phyloP scores from a whole-genome alignment of 1,284 basidiomycete species.

The Xerocomus amazonicus region DNA sequence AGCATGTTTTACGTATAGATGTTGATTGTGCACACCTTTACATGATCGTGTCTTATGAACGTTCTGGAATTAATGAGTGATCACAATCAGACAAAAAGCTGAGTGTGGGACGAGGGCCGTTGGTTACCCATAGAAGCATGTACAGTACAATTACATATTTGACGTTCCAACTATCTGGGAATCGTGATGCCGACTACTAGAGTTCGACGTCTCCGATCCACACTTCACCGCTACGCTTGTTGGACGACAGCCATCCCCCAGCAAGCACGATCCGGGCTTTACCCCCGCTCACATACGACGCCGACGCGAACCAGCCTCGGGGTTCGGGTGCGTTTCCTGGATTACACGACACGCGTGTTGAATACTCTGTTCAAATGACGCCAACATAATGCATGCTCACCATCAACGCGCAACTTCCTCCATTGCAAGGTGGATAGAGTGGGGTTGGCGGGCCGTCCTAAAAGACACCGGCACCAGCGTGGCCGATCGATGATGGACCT shows the following conservation, averaged over 20 bases:
- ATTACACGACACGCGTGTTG: not conserved
- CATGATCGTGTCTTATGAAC: no score
- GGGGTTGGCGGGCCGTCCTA: constrained; percentile 16
- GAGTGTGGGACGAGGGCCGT: no score
- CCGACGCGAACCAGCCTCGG: constrained; percentile 23
- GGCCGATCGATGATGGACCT: constrained; percentile 18
- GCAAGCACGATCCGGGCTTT: constrained; percentile 23
- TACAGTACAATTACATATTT: no score
- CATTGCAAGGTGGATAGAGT: constrained; percentile 7
- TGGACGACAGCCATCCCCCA: constrained; percentile 23
- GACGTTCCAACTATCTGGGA: no score
- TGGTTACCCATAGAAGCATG: no score
- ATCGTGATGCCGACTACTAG: not conserved
- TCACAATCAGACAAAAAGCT: no score
- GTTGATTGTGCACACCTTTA: no score
- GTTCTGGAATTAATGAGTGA: no score
- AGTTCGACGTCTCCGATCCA: constrained; percentile 23
- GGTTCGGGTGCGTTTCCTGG: constrained; percentile 14
- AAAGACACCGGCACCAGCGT: constrained; percentile 25
- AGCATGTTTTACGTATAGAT: no score
- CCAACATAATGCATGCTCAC: constrained; percentile 2
- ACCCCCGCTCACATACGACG: constrained; percentile 15
- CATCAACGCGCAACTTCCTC: constrained; percentile 18
- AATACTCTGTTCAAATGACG: no score
- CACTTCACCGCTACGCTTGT: constrained; percentile 24